phyloP scores from a whole-genome alignment of 1,284 basidiomycete genomes.

The Ceratobasidium sp. region DNA sequence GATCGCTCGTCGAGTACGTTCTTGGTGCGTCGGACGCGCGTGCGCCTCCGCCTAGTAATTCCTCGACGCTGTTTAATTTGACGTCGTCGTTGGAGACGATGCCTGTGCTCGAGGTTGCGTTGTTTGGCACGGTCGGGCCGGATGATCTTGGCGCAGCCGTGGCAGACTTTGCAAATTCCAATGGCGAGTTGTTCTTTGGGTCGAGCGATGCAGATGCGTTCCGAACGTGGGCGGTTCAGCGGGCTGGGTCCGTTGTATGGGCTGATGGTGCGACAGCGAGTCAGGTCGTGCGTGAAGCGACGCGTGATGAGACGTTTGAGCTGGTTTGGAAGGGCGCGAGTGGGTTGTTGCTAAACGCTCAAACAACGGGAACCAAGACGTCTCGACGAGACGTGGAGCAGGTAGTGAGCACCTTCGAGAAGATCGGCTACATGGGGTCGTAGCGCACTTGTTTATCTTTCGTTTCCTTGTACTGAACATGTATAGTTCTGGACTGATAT shows the following conservation, averaged over 20 bases:
- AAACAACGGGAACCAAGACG: slow-evolving; percentile 44
- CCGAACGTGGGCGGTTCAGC: slow-evolving; percentile 68
- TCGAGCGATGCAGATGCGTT: slow-evolving; percentile 64
- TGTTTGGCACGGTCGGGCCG: slow-evolving; percentile 68
- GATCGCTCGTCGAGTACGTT: slow-evolving; percentile 65
- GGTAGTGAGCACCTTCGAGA: slow-evolving; percentile 45
- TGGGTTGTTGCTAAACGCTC: slow-evolving; percentile 43
- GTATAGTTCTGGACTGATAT: slow-evolving; percentile 8
- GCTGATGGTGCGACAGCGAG: slow-evolving; percentile 66
- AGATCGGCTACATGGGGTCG: slow-evolving; percentile 46
- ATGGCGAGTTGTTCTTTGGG: slow-evolving; percentile 70
- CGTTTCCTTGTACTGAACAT: slow-evolving; percentile 4
- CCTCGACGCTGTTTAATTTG: slow-evolving; percentile 59
- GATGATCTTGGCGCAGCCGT: slow-evolving; percentile 64
- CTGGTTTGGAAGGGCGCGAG: slow-evolving; percentile 65
- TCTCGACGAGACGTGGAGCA: slow-evolving; percentile 40
- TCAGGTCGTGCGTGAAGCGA: slow-evolving; percentile 65
- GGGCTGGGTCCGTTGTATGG: slow-evolving; percentile 64
- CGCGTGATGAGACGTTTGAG: slow-evolving; percentile 64
- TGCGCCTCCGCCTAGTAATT: slow-evolving; percentile 61
- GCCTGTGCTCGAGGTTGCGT: slow-evolving; percentile 70
- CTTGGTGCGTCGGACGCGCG: slow-evolving; percentile 56
- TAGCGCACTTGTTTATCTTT: background rate
- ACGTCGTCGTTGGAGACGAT: slow-evolving; percentile 60
- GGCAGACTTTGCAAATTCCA: slow-evolving; percentile 68